phyloP scores from a whole-genome alignment of 192 early-diverging fungal species.

The Entomortierella lignicola region DNA sequence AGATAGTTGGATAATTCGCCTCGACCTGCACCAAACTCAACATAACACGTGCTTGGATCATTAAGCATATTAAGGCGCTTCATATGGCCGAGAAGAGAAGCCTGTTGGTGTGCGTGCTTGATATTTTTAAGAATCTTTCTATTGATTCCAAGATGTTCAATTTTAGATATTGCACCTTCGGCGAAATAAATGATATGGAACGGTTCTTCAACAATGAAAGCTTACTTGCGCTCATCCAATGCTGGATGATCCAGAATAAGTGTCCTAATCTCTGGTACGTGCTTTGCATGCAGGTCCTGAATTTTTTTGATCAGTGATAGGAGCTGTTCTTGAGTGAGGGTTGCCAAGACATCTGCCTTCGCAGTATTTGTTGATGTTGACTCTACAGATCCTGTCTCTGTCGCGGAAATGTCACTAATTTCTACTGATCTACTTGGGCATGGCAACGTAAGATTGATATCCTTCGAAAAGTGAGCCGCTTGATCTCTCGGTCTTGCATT shows the following conservation, averaged over 20 bases:
- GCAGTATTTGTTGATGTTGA: constrained; percentile 13
- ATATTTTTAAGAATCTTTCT: constrained; percentile 54
- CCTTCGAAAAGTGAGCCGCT: constrained; percentile 39
- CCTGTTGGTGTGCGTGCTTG: constrained; percentile 69
- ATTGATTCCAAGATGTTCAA: not conserved
- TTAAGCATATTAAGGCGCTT: constrained; percentile 66
- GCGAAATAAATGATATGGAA: not conserved
- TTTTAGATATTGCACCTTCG: not conserved
- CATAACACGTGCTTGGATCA: constrained; percentile 65
- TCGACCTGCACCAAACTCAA: constrained; percentile 87
- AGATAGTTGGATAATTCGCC: constrained; percentile 67
- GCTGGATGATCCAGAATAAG: constrained; percentile 40
- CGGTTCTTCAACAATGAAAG: not conserved
- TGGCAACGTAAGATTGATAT: constrained; percentile 58
- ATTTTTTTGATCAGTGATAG: constrained; percentile 42
- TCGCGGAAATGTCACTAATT: constrained; percentile 9
- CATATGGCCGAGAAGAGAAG: constrained; percentile 89
- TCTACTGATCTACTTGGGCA: constrained; percentile 16
- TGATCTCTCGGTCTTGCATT: constrained; percentile 69
- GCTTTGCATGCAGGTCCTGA: constrained; percentile 34
- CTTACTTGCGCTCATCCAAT: constrained; percentile 52
- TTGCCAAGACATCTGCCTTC: constrained; percentile 21
- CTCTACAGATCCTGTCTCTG: constrained; percentile 23
- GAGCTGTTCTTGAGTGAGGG: constrained; percentile 26
- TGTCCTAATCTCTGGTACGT: constrained; percentile 42